Evolutionary conservation across 257 asterid species (phyloP).

Genomic region (Lithospermum erythrorhizon): DNA sequence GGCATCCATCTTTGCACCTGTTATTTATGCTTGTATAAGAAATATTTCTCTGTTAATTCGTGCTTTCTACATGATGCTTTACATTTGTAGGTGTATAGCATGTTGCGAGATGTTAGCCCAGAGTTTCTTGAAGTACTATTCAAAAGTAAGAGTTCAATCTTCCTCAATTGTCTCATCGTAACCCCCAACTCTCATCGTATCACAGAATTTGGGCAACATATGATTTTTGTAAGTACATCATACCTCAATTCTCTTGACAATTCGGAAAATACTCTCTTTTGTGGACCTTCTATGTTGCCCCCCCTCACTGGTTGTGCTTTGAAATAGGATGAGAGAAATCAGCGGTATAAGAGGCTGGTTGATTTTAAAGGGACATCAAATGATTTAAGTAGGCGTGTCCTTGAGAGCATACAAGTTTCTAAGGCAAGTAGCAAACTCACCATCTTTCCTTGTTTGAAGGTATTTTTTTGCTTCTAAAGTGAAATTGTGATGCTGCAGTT

Average conservation of each 20-base stretch:
- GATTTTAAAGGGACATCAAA: slow-evolving; percentile 75
- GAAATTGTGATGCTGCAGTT: slow-evolving; percentile 48
- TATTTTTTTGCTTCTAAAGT: slow-evolving; percentile 11
- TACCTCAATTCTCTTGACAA: slow-evolving; percentile 5
- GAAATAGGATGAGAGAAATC: slow-evolving; percentile 62
- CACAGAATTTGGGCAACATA: slow-evolving; percentile 70
- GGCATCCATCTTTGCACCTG: background rate
- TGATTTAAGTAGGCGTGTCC: slow-evolving; percentile 67
- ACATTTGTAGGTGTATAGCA: slow-evolving; percentile 49
- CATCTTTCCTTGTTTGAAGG: slow-evolving; percentile 3
- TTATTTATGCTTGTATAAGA: background rate
- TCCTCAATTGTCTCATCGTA: slow-evolving; percentile 60
- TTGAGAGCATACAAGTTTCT: slow-evolving; percentile 63
- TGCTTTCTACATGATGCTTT: slow-evolving; percentile 8
- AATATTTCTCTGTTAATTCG: slow-evolving; percentile 5
- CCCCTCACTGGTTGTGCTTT: slow-evolving; percentile 7
- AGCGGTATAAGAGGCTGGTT: slow-evolving; percentile 48
- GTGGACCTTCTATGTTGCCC: background rate
- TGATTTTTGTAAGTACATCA: slow-evolving; percentile 48
- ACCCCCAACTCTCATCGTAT: slow-evolving; percentile 89
- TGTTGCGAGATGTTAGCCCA: slow-evolving; percentile 61
- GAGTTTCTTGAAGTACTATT: slow-evolving; percentile 29
- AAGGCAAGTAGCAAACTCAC: slow-evolving; percentile 49
- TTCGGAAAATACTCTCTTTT: background rate
- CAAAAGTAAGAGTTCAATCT: slow-evolving; percentile 46